A percentile compares a stretch with the other conserved stretches of the same genome.
phyloP scores from a whole-genome alignment of 768 basidiomycete genomes.

The Tephrocybe sp. region DNA sequence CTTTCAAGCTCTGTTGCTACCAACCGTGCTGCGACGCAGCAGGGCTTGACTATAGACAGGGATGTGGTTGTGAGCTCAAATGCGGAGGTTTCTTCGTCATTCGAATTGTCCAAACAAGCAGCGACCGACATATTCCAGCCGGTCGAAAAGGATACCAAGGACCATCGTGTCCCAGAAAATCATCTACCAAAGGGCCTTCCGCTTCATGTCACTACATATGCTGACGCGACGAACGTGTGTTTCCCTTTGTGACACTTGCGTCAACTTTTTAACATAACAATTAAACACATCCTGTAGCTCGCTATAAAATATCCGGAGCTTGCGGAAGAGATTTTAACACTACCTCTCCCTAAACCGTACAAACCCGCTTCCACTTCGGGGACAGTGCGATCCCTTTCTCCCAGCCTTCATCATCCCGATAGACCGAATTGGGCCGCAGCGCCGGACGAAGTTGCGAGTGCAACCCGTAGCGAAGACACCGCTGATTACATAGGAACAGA shows the following conservation, averaged over 20 bases:
- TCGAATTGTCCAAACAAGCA: too few species aligned
- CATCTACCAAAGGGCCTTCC: background rate
- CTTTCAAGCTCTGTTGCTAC: slow-evolving; percentile 2
- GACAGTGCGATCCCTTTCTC: background rate
- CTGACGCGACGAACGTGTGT: slow-evolving; percentile 39
- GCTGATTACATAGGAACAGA: background rate
- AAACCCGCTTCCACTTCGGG: background rate
- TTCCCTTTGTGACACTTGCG: background rate
- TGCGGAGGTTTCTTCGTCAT: too few species aligned
- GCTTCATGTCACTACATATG: slow-evolving; percentile 33
- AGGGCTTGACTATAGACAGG: background rate
- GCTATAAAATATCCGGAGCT: slow-evolving; percentile 33
- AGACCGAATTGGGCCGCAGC: slow-evolving; percentile 18
- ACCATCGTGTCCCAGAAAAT: background rate
- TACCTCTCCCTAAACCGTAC: slow-evolving; percentile 23
- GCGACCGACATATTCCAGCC: too few species aligned
- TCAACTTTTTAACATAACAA: background rate
- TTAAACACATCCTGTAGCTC: too few species aligned
- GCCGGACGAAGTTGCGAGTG: background rate
- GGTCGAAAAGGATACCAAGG: background rate
- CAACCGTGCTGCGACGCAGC: background rate
- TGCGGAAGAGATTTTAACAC: slow-evolving; percentile 30
- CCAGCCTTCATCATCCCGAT: slow-evolving; percentile 12
- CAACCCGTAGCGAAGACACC: background rate
- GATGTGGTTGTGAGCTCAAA: too few species aligned